phyloP scores from a whole-genome alignment of 1,284 basidiomycete species.

The Lignosus rhinocerotis region DNA sequence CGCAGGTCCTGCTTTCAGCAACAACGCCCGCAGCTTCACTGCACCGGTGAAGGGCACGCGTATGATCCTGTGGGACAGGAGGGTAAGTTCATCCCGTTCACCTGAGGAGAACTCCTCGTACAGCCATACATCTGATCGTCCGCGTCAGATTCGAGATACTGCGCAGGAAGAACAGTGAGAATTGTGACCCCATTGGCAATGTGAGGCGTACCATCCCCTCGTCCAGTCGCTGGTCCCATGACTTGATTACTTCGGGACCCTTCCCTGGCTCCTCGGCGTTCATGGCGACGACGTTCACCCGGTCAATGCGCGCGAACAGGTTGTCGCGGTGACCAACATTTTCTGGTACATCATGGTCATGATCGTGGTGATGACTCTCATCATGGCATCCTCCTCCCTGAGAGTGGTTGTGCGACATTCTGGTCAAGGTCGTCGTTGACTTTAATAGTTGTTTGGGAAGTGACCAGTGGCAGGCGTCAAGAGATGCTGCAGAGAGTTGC shows the following conservation, averaged over 20 bases:
- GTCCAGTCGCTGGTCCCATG: conserved; percentile 70
- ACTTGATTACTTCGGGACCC: conserved; percentile 65
- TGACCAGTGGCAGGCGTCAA: neutral
- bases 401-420: conserved; percentile 52
- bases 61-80: conserved; percentile 56
- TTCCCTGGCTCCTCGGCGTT: conserved; percentile 50
- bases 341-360: conserved; percentile 37
- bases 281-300: conserved; percentile 68
- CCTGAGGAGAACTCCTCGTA: neutral
- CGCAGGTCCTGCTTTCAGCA: conserved; percentile 74
- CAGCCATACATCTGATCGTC: conserved; percentile 75
- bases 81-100: neutral
- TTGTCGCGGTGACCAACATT: conserved; percentile 67
- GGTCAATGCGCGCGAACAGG: conserved; percentile 69
- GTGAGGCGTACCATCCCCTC: conserved; percentile 54
- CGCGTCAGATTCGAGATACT: conserved; percentile 81
- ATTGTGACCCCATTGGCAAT: neutral
- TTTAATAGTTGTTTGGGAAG: neutral
- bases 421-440: neutral
- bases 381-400: conserved; percentile 50
- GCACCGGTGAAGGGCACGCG: conserved; percentile 80
- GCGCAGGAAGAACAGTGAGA: conserved; percentile 3
- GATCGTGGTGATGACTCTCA: conserved; percentile 53
- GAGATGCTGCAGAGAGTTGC: neutral
- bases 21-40: conserved; percentile 71